phyloP scores from a whole-genome alignment of 2,329 filamentous ascomycete species.

The Cladosporium halotolerans region DNA sequence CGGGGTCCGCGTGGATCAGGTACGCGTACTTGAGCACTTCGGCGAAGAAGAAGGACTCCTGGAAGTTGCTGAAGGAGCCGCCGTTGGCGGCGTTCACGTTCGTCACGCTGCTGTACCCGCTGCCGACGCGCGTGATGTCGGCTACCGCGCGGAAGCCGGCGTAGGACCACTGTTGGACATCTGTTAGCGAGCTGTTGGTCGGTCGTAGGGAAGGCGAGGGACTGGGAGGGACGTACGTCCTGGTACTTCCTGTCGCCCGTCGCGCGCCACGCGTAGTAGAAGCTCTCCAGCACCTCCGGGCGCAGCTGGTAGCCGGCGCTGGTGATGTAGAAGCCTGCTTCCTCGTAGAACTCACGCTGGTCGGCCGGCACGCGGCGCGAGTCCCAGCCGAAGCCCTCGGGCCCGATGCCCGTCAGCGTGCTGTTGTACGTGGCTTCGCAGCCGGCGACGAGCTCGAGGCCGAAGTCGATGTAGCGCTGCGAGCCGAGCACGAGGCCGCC shows the following conservation, averaged over 20 bases:
- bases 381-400: slow-evolving; percentile 50
- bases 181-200: no score
- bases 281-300: slow-evolving; percentile 75
- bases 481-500: slow-evolving; percentile 64
- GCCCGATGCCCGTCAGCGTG: slow-evolving; percentile 68
- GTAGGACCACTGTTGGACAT: slow-evolving; percentile 59
- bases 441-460: slow-evolving; percentile 62
- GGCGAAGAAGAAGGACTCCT: slow-evolving; percentile 84
- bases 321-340: slow-evolving; percentile 65
- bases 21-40: slow-evolving; percentile 74
- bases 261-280: slow-evolving; percentile 79
- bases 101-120: slow-evolving; percentile 59
- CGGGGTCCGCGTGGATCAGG: slow-evolving; percentile 11
- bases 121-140: slow-evolving; percentile 54
- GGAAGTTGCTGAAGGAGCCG: slow-evolving; percentile 59
- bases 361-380: slow-evolving; percentile 23
- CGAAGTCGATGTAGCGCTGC: slow-evolving; percentile 65
- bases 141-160: slow-evolving; percentile 66
- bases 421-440: slow-evolving; percentile 68
- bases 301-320: slow-evolving; percentile 60
- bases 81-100: slow-evolving; percentile 61
- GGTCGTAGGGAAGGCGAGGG: no score
- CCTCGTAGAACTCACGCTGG: slow-evolving; percentile 56
- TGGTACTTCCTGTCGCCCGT: slow-evolving; percentile 72
- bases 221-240: slow-evolving; percentile 39